Conservation (phyloP, 345 rosid species). For the Eutrema yunnanense region DNA sequence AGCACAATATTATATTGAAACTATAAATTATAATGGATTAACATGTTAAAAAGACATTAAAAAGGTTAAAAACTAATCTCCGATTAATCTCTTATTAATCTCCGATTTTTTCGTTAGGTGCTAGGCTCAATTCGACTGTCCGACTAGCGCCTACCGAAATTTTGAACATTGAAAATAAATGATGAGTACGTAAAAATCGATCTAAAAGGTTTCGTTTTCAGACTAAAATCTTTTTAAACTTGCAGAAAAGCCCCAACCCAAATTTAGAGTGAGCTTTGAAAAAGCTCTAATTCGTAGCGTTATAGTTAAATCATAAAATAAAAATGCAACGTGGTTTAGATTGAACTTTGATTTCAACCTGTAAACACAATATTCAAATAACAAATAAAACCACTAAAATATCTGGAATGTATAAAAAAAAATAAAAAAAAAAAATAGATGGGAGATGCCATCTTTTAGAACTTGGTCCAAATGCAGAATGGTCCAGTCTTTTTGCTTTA, state of each 20-base stretch:
- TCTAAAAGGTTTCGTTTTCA: neutral
- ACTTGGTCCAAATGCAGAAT: constrained; percentile 22
- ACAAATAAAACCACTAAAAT: neutral
- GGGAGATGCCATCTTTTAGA: constrained; percentile 20
- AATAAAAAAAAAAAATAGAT: constrained; percentile 11
- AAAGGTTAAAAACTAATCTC: too few relatives aligned
- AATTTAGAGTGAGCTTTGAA: neutral
- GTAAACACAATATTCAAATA: neutral
- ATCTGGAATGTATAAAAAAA: neutral
- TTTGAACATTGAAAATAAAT: too few relatives aligned
- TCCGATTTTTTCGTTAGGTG: too few relatives aligned
- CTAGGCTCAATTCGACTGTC: too few relatives aligned
- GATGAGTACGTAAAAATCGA: neutral
- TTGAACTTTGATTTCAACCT: constrained; percentile 5
- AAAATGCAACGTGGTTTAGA: neutral
- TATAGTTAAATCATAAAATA: neutral
- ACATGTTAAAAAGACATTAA: too few relatives aligned
- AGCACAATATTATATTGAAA: too few relatives aligned
- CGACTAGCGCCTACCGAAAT: too few relatives aligned
- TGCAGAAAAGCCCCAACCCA: neutral
- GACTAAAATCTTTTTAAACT: neutral
- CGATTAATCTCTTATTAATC: too few relatives aligned
- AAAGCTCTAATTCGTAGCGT: neutral
- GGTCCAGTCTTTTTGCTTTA: constrained; percentile 26
- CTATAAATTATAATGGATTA: too few relatives aligned